Percentiles rank a stretch among this genome's conserved stretches.
Evolutionary conservation across 225 moss, liverwort and hornwort genomes (phyloP).

Genomic region (Rhytidiadelphus loreus): DNA sequence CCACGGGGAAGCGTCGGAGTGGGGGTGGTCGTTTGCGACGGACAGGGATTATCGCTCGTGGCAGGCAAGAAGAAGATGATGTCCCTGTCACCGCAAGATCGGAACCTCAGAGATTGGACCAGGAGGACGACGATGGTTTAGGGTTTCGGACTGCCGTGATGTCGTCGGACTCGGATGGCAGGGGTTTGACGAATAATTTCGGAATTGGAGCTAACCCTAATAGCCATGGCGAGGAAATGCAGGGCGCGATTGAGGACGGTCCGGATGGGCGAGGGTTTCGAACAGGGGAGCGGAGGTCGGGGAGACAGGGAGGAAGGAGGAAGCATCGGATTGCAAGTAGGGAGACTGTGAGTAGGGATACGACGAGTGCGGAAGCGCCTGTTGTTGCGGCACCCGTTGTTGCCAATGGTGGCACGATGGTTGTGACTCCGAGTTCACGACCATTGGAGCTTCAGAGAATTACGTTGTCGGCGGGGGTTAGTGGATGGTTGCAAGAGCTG

Average conservation of each 20-base stretch:
- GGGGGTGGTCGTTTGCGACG: slow-evolving; percentile 16
- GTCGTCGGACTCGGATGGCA: slow-evolving; percentile 24
- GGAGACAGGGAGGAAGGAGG: slow-evolving; percentile 8
- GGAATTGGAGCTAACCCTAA: slow-evolving; percentile 30
- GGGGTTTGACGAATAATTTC: slow-evolving; percentile 6
- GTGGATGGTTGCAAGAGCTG: slow-evolving; percentile 66
- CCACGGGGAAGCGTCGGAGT: slow-evolving; percentile 18
- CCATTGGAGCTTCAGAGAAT: neutral
- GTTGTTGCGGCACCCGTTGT: neutral
- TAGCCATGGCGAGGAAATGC: slow-evolving; percentile 30
- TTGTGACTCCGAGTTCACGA: neutral
- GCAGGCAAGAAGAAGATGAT: neutral
- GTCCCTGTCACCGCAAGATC: neutral
- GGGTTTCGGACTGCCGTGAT: slow-evolving; percentile 1
- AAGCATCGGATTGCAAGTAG: neutral
- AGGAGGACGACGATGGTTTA: neutral
- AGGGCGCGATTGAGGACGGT: slow-evolving; percentile 47
- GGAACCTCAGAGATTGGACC: neutral
- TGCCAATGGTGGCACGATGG: neutral
- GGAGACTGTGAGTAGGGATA: slow-evolving; percentile 1
- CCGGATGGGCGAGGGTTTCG: slow-evolving; percentile 12
- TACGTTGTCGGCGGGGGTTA: slow-evolving; percentile 27
- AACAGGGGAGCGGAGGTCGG: neutral
- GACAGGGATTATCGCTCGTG: neutral
- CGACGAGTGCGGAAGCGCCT: neutral